phyloP scores from a whole-genome alignment of 148 eudicot species.

The Amaranthus hypochondriacus region DNA sequence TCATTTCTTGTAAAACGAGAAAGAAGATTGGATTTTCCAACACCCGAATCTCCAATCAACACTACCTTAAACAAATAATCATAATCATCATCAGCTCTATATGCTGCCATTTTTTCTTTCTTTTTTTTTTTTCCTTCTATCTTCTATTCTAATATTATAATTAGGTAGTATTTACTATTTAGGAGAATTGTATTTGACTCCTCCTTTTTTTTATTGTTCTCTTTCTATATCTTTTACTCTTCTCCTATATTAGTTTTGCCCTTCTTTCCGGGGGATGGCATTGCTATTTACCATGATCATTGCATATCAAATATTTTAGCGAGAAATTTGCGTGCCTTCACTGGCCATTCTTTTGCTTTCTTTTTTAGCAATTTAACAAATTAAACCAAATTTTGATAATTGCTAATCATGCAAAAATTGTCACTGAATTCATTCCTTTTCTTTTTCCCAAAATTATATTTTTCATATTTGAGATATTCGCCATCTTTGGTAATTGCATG shows the following conservation, averaged over 20 bases:
- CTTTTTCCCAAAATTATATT: too few species aligned
- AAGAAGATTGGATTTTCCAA: constrained; percentile 40
- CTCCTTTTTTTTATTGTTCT: neutral
- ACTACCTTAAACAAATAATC: constrained; percentile 44
- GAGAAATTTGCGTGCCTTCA: constrained; percentile 36
- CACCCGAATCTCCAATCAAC: constrained; percentile 40
- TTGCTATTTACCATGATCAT: constrained; percentile 8
- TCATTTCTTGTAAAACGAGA: constrained; percentile 46
- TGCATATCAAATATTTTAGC: constrained; percentile 4
- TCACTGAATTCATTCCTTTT: too few species aligned
- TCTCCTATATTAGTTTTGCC: constrained; percentile 1
- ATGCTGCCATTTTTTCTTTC: constrained; percentile 26
- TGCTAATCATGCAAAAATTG: too few species aligned
- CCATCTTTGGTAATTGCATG: too few species aligned
- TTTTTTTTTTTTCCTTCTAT: neutral
- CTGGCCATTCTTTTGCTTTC: neutral
- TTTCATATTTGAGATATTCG: too few species aligned
- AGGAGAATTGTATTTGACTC: neutral
- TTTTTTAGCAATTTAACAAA: neutral
- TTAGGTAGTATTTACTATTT: neutral
- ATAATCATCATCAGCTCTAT: constrained; percentile 39
- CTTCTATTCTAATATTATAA: neutral
- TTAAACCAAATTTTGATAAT: too few species aligned
- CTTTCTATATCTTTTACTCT: constrained; percentile 4
- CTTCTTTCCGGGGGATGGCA: constrained; percentile 5